Evolutionary conservation across 2,329 filamentous ascomycete genomes (phyloP).

Genomic region (Leptographium wingfieldii): DNA sequence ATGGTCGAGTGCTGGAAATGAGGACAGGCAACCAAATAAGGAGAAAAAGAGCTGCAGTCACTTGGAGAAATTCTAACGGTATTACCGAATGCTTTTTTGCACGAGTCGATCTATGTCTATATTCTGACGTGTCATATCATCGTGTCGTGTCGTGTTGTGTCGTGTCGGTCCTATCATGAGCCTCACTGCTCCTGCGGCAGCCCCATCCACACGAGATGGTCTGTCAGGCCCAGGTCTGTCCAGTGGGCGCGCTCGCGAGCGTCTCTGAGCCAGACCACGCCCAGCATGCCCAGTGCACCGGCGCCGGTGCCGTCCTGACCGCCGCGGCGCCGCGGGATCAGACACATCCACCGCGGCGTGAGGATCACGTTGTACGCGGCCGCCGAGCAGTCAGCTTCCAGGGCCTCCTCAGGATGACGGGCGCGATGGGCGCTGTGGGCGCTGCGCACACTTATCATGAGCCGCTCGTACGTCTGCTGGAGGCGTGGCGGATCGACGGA

Average conservation of each 20-base stretch:
- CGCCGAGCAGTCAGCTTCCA: not conserved
- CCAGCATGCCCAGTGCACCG: constrained; percentile 23
- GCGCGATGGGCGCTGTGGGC: constrained; percentile 11
- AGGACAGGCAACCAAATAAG: not conserved
- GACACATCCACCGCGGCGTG: constrained; percentile 19
- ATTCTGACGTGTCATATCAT: not conserved
- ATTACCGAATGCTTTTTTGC: not conserved
- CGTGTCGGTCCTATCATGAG: no score
- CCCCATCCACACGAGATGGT: constrained; percentile 14
- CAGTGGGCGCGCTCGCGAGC: constrained; percentile 16
- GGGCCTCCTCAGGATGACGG: constrained; percentile 1
- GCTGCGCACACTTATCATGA: constrained; percentile 8
- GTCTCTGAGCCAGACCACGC: constrained; percentile 19
- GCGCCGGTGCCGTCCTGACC: constrained; percentile 15
- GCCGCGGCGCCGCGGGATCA: constrained; percentile 20
- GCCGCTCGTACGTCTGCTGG: constrained; percentile 11
- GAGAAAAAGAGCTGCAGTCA: not conserved
- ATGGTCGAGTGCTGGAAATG: no score
- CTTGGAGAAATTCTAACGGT: not conserved
- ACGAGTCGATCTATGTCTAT: not conserved
- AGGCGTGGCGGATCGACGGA: constrained; percentile 5
- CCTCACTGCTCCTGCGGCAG: constrained; percentile 5
- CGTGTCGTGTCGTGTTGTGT: not conserved
- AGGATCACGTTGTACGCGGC: constrained; percentile 22
- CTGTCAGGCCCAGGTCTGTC: constrained; percentile 14